These are phyloP conservation scores for Penicillium sp. DNA, from an alignment of 2,329 filamentous ascomycete species.

Conservation along the genomic window DNA sequence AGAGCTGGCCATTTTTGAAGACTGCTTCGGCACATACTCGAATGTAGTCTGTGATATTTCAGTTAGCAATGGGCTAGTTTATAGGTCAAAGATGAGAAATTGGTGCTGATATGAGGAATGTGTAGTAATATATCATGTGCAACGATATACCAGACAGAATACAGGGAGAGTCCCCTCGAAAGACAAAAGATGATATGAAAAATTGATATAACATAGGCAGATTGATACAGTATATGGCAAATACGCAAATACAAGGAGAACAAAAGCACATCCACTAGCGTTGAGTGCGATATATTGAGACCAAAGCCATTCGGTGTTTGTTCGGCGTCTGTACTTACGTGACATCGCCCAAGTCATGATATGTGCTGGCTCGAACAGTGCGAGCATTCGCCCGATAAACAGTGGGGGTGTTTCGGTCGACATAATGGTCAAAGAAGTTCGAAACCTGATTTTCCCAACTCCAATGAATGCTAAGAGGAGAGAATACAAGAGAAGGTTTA, in stretches of 20 bases:
- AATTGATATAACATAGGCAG: neutral
- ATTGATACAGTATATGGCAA: neutral
- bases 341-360: slow-evolving; percentile 29
- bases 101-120: neutral
- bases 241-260: neutral
- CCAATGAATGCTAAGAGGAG: neutral
- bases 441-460: neutral
- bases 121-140: neutral
- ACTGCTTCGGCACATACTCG: slow-evolving; percentile 35
- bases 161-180: neutral
- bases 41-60: slow-evolving; percentile 30
- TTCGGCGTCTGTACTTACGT: slow-evolving; percentile 24
- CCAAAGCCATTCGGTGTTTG: neutral
- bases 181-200: neutral
- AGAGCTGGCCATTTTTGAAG: slow-evolving; percentile 34
- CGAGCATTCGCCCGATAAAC: slow-evolving; percentile 19
- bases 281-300: neutral
- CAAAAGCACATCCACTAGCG: neutral
- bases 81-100: neutral
- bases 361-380: slow-evolving; percentile 27
- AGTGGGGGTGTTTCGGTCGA: slow-evolving; percentile 16
- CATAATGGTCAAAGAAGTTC: slow-evolving; percentile 3
- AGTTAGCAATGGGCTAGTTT: slow-evolving; percentile 12
- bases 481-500: neutral
- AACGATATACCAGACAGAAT: neutral